phyloP scores from a whole-genome alignment of 2,329 filamentous ascomycete genomes.

The Aureobasidium sp. region DNA sequence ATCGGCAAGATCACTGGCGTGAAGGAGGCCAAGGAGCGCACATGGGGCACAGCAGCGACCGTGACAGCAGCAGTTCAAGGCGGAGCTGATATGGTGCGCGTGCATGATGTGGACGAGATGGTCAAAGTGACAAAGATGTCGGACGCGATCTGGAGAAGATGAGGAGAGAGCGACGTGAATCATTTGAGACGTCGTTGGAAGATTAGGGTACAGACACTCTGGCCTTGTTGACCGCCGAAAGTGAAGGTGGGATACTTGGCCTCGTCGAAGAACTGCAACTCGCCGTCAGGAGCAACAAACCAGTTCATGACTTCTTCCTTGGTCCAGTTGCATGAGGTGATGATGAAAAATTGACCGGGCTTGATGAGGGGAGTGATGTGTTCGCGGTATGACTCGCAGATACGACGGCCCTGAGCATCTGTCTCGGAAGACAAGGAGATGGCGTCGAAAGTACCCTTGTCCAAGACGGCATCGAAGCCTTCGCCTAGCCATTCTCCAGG shows the following conservation, averaged over 20 bases:
- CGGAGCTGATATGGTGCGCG: slow-evolving; percentile 83
- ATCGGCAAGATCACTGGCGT: slow-evolving; percentile 76
- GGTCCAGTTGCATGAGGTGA: slow-evolving; percentile 99
- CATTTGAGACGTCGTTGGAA: slow-evolving; percentile 44
- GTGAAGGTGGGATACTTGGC: slow-evolving; percentile 80
- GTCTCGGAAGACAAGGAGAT: slow-evolving; percentile 63
- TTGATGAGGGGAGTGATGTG: slow-evolving; percentile 62
- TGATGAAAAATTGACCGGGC: slow-evolving; percentile 62
- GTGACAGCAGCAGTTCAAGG: slow-evolving; percentile 78
- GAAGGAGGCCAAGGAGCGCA: slow-evolving; percentile 57
- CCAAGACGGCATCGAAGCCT: slow-evolving; percentile 86
- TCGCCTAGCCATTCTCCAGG: slow-evolving; percentile 48
- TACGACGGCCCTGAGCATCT: slow-evolving; percentile 45
- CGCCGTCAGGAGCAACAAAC: slow-evolving; percentile 51
- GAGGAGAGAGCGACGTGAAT: not conserved
- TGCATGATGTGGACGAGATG: slow-evolving; percentile 90
- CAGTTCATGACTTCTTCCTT: slow-evolving; percentile 73
- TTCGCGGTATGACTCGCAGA: slow-evolving; percentile 67
- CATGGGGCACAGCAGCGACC: slow-evolving; percentile 81
- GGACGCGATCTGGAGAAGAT: slow-evolving; percentile 74
- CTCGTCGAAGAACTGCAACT: slow-evolving; percentile 54
- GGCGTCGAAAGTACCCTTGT: slow-evolving; percentile 97
- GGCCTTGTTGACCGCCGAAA: slow-evolving; percentile 81
- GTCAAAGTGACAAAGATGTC: slow-evolving; percentile 73
- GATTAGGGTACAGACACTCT: slow-evolving; percentile 80